Evolutionary conservation across 371 early-diverging fungal genomes (phyloP).

Genomic region (Actinomortierella wolfii): DNA sequence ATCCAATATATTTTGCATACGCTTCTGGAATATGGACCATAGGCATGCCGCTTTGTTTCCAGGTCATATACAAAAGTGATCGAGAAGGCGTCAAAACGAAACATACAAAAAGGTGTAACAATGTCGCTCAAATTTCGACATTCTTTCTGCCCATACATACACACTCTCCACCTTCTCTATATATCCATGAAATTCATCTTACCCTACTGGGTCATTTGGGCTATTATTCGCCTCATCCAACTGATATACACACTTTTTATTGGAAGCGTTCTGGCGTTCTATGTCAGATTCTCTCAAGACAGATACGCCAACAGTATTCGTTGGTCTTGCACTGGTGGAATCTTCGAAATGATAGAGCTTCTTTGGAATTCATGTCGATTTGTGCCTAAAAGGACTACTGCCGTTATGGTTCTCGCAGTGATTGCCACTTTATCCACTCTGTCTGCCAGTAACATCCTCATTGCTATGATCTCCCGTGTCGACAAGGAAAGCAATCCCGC

Average conservation of each 20-base stretch:
- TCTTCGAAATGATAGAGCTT: slow-evolving; percentile 4
- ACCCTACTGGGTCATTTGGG: too few species aligned
- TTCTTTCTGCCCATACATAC: too few species aligned
- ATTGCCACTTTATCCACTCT: not conserved
- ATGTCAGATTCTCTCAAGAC: slow-evolving; percentile 1
- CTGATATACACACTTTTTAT: not conserved
- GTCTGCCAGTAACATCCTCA: not conserved
- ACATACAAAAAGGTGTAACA: too few species aligned
- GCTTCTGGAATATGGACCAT: too few species aligned
- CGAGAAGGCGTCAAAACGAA: too few species aligned
- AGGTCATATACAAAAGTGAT: too few species aligned
- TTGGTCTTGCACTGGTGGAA: slow-evolving; percentile 12
- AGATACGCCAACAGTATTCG: slow-evolving; percentile 12
- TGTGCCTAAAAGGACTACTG: slow-evolving; percentile 2
- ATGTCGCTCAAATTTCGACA: too few species aligned
- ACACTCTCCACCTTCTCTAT: too few species aligned
- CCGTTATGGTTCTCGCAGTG: not conserved
- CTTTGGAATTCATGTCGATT: not conserved
- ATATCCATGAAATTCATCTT: too few species aligned
- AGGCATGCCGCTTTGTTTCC: too few species aligned
- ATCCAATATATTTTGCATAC: too few species aligned
- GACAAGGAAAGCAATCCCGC: not conserved
- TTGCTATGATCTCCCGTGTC: not conserved
- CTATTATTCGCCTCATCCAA: too few species aligned
- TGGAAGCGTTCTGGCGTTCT: not conserved